Percentiles rank a stretch among this genome's conserved stretches.
phyloP scores from a whole-genome alignment of 2,329 filamentous ascomycete species.

The Trichoderma cornu-damae region DNA sequence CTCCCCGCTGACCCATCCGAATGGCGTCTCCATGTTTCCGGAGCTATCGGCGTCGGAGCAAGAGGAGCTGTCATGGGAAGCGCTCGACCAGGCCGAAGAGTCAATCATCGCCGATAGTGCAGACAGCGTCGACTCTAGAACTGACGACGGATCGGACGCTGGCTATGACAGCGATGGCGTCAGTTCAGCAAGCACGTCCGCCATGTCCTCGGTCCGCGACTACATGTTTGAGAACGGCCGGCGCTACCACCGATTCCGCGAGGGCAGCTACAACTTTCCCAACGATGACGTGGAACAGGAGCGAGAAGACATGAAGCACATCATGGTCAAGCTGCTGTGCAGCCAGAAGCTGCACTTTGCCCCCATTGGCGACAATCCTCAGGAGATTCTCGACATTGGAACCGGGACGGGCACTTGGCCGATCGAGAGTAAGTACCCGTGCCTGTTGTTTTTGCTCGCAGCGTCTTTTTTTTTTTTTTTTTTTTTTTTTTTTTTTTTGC shows the following conservation, averaged over 20 bases:
- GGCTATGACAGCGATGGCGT: slow-evolving; percentile 37
- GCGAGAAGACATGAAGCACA: slow-evolving; percentile 53
- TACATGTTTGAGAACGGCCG: slow-evolving; percentile 55
- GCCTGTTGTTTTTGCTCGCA: no score
- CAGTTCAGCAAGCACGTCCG: slow-evolving; percentile 36
- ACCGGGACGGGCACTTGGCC: slow-evolving; percentile 57
- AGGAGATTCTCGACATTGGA: slow-evolving; percentile 52
- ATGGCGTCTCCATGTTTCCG: slow-evolving; percentile 36
- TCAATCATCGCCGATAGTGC: slow-evolving; percentile 34
- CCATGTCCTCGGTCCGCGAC: slow-evolving; percentile 41
- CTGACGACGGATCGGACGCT: slow-evolving; percentile 30
- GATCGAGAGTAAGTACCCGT: slow-evolving; percentile 43
- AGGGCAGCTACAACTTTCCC: slow-evolving; percentile 53
- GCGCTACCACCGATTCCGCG: slow-evolving; percentile 52
- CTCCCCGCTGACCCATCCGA: slow-evolving; percentile 35
- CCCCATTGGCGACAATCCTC: slow-evolving; percentile 43
- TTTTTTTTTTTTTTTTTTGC: no score
- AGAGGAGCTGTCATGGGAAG: slow-evolving; percentile 34
- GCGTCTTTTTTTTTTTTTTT: no score
- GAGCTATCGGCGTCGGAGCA: slow-evolving; percentile 33
- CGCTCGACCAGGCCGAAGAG: slow-evolving; percentile 34
- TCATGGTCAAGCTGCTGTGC: slow-evolving; percentile 46
- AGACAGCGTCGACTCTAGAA: slow-evolving; percentile 22
- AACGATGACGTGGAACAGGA: slow-evolving; percentile 58
- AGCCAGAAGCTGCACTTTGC: slow-evolving; percentile 48